A percentile compares a stretch with the other conserved stretches of the same genome.
These are phyloP conservation scores for Pestalotiopsis sp. DNA, from an alignment of 2,329 filamentous ascomycete genomes.

Conservation along the genomic window DNA sequence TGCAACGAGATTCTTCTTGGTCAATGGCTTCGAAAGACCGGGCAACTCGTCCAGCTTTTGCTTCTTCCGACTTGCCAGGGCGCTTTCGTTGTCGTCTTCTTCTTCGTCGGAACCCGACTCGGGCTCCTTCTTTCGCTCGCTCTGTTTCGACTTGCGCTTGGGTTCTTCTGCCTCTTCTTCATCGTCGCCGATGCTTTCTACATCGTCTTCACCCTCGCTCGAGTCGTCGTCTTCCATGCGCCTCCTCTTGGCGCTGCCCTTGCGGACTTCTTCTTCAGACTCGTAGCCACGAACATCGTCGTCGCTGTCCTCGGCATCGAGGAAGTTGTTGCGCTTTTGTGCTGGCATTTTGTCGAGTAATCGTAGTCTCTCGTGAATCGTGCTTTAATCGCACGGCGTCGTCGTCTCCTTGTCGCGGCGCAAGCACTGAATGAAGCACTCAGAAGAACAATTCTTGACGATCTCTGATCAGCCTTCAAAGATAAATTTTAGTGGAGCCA, in stretches of 20 bases:
- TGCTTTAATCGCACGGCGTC: neutral
- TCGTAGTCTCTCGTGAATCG: neutral
- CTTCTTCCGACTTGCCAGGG: constrained; percentile 26
- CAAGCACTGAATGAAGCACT: neutral
- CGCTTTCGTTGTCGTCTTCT: constrained; percentile 26
- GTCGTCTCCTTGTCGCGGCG: neutral
- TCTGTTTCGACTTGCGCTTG: constrained; percentile 10
- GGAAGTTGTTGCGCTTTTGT: constrained; percentile 73
- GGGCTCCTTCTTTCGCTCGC: constrained; percentile 24
- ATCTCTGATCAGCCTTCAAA: neutral
- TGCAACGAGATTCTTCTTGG: constrained; percentile 69
- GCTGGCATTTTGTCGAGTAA: constrained; percentile 56
- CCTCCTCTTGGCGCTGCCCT: constrained; percentile 64
- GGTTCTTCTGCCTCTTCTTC: constrained; percentile 28
- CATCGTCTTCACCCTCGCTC: constrained; percentile 30
- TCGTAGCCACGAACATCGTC: constrained; percentile 66
- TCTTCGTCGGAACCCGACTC: constrained; percentile 25
- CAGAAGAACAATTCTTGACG: neutral
- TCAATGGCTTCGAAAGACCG: constrained; percentile 56
- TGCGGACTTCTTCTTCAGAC: constrained; percentile 69
- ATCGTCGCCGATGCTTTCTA: constrained; percentile 34
- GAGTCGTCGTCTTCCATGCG: constrained; percentile 30
- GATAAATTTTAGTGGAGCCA: constrained; percentile 11
- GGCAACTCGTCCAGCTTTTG: constrained; percentile 43
- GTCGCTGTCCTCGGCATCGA: constrained; percentile 63